Percentiles rank a stretch among this genome's conserved stretches.
phyloP scores from a whole-genome alignment of 2,329 filamentous ascomycete genomes.

The Penicillium sp. region DNA sequence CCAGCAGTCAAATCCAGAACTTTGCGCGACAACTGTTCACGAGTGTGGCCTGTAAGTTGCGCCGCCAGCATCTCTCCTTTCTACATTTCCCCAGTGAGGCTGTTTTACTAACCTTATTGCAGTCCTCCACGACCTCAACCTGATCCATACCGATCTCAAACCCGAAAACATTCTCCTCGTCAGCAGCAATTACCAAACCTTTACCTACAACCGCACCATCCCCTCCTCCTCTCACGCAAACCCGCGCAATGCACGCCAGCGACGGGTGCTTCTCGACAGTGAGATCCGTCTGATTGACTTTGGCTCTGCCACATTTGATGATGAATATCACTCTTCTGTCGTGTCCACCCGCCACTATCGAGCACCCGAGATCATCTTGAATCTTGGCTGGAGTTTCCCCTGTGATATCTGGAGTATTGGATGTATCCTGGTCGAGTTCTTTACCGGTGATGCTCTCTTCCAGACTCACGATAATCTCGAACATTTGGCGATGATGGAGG shows the following conservation, averaged over 20 bases:
- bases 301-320: conserved; percentile 68
- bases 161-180: conserved; percentile 70
- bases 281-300: conserved; percentile 71
- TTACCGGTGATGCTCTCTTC: conserved; percentile 69
- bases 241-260: conserved; percentile 61
- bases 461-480: conserved; percentile 71
- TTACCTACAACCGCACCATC: conserved; percentile 69
- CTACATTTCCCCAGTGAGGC: not conserved
- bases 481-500: conserved; percentile 72
- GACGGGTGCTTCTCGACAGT: conserved; percentile 65
- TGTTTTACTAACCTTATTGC: conserved; percentile 32
- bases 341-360: conserved; percentile 69
- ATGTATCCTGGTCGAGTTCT: conserved; percentile 70
- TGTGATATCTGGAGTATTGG: conserved; percentile 73
- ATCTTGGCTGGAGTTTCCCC: conserved; percentile 69
- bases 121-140: conserved; percentile 95
- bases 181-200: conserved; percentile 67
- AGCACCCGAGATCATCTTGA: conserved; percentile 69
- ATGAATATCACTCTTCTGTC: conserved; percentile 70
- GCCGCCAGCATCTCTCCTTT: not conserved
- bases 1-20: conserved; percentile 96
- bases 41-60: conserved; percentile 88
- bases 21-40: conserved; percentile 95
- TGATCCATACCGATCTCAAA: conserved; percentile 86
- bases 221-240: conserved; percentile 65